phyloP scores from a whole-genome alignment of 805 yeast species.

The Ogataea wickerhamii region DNA sequence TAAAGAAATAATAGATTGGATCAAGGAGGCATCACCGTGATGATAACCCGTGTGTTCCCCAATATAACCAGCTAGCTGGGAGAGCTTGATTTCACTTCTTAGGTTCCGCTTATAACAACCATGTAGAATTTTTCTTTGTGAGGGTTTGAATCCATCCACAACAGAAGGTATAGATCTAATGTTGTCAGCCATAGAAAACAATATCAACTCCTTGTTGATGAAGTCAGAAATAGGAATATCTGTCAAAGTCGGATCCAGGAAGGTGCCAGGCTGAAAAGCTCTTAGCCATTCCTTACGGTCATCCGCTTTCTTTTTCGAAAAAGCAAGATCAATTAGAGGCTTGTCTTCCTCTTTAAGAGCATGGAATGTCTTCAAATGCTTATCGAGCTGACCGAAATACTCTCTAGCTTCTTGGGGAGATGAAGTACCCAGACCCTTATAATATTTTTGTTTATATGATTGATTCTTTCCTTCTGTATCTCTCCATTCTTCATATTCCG shows the following conservation, averaged over 20 bases:
- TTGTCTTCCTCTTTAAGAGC: slow-evolving; percentile 76
- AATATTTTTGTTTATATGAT: slow-evolving; percentile 91
- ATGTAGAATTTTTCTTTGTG: slow-evolving; percentile 89
- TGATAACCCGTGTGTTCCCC: slow-evolving; percentile 89
- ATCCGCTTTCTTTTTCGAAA: slow-evolving; percentile 92
- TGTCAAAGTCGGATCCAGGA: slow-evolving; percentile 69
- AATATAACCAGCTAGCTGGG: slow-evolving; percentile 86
- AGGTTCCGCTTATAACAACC: slow-evolving; percentile 84
- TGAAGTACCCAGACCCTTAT: slow-evolving; percentile 98
- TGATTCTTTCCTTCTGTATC: slow-evolving; percentile 69
- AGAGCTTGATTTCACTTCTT: slow-evolving; percentile 77
- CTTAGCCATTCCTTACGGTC: slow-evolving; percentile 97
- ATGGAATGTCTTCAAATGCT: slow-evolving; percentile 82
- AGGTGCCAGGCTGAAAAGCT: slow-evolving; percentile 88
- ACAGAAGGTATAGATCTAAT: slow-evolving; percentile 92
- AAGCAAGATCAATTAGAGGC: slow-evolving; percentile 81
- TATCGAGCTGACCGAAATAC: slow-evolving; percentile 80
- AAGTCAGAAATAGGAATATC: slow-evolving; percentile 90
- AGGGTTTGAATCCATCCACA: slow-evolving; percentile 94
- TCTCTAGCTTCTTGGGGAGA: slow-evolving; percentile 77
- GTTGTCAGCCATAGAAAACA: slow-evolving; percentile 96
- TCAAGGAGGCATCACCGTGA: slow-evolving; percentile 88
- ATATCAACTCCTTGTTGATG: slow-evolving; percentile 89
- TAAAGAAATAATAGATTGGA: slow-evolving; percentile 86
- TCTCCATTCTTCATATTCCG: slow-evolving; percentile 93